A percentile compares a stretch with the other conserved stretches of the same genome.
These are phyloP conservation scores for Diphasiastrum complanatum DNA, from an alignment of 83 land plant genomes.

Conservation along the genomic window DNA sequence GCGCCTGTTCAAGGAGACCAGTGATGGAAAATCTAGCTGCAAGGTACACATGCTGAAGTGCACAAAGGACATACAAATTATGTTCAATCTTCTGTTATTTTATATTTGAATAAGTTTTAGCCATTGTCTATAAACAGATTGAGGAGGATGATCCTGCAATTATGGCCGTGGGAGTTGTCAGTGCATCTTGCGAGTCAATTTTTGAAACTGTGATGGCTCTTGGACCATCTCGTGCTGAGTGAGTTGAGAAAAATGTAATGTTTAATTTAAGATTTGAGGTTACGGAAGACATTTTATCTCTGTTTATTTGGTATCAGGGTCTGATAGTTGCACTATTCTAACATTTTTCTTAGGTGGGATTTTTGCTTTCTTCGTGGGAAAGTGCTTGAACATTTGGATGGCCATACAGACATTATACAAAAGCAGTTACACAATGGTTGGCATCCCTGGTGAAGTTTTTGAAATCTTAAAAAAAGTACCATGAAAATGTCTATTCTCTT, in stretches of 20 bases:
- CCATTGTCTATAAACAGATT: constrained; percentile 25
- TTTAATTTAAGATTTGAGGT: neutral
- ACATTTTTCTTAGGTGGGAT: constrained; percentile 70
- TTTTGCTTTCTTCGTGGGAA: constrained; percentile 61
- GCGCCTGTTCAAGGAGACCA: constrained; percentile 75
- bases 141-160: constrained; percentile 72
- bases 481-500: neutral
- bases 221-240: constrained; percentile 73
- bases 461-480: neutral
- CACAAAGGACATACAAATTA: neutral
- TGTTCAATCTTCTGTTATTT: constrained; percentile 1
- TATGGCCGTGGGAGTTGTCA: constrained; percentile 91
- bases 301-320: neutral
- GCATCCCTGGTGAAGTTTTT: constrained; percentile 67
- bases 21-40: constrained; percentile 41
- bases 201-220: constrained; percentile 80
- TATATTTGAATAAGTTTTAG: neutral
- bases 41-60: constrained; percentile 35
- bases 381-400: constrained; percentile 82
- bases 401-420: constrained; percentile 85
- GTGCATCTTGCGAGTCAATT: constrained; percentile 73
- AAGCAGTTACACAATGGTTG: constrained; percentile 59
- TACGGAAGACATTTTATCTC: neutral
- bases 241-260: too few relatives aligned
- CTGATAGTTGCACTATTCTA: neutral